Percentiles rank a stretch among this genome's conserved stretches.
Evolutionary conservation across 2,329 filamentous ascomycete species (phyloP).

Genomic region (Ceratocystis colombiana): DNA sequence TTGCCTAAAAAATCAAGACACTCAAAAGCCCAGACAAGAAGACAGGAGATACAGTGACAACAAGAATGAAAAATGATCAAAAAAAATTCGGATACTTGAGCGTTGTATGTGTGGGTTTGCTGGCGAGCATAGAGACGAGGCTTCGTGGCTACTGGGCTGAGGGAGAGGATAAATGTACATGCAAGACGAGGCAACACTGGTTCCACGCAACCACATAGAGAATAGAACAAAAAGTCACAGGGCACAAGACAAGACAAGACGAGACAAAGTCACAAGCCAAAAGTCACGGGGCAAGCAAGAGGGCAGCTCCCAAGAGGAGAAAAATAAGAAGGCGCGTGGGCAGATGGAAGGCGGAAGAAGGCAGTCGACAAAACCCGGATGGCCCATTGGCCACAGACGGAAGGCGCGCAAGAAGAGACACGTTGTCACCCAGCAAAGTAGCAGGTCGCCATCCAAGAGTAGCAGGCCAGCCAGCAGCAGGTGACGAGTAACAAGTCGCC

Average conservation of each 20-base stretch:
- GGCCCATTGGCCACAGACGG: background rate
- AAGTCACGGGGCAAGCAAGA: background rate
- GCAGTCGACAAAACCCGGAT: background rate
- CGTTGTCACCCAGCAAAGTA: no score
- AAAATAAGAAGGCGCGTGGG: background rate
- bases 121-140: background rate
- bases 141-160: background rate
- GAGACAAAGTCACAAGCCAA: background rate
- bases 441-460: no score
- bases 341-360: constrained; percentile 6
- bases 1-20: background rate
- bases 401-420: background rate
- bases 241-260: background rate
- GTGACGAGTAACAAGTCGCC: no score
- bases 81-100: constrained; percentile 6
- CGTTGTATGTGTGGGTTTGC: background rate
- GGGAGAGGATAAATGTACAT: background rate
- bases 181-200: no score
- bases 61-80: constrained; percentile 8
- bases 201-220: no score
- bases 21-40: background rate
- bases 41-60: constrained; percentile 1
- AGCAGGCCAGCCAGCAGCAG: no score
- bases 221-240: background rate
- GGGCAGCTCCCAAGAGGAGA: background rate